A percentile compares a stretch with the other conserved stretches of the same genome.
phyloP scores from a whole-genome alignment of 345 rosid species.

The Salix koriyanagi region DNA sequence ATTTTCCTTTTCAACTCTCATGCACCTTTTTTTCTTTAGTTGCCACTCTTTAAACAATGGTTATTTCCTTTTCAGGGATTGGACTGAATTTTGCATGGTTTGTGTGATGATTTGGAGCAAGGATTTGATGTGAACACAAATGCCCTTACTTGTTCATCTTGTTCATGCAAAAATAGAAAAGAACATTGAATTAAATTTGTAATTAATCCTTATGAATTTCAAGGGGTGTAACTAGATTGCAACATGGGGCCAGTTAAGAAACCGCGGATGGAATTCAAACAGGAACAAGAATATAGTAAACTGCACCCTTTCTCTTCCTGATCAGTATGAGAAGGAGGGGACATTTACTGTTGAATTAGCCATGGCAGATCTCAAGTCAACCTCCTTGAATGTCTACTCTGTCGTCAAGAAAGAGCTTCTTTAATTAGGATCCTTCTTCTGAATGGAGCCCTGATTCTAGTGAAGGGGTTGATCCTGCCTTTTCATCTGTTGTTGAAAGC shows the following conservation, averaged over 20 bases:
- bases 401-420: constrained; percentile 70
- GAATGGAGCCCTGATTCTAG: no score
- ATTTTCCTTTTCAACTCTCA: no score
- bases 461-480: constrained; percentile 38
- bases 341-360: not conserved
- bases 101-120: not conserved
- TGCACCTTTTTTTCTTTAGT: no score
- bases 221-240: not conserved
- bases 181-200: no score
- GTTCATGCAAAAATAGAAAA: not conserved
- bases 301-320: not conserved
- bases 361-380: constrained; percentile 78
- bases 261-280: not conserved
- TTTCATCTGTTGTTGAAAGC: not conserved
- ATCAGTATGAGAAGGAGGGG: not conserved
- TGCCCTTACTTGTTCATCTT: not conserved
- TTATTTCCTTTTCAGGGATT: no score
- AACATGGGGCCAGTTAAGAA: not conserved
- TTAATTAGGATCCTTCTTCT: constrained; percentile 60
- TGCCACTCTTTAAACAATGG: no score
- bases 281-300: not conserved
- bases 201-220: not conserved
- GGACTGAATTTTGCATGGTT: not conserved
- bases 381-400: constrained; percentile 53
- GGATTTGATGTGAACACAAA: not conserved